Evolutionary conservation across 2,329 filamentous ascomycete species (phyloP).

Genomic region (Talaromyces albobiverticillius): DNA sequence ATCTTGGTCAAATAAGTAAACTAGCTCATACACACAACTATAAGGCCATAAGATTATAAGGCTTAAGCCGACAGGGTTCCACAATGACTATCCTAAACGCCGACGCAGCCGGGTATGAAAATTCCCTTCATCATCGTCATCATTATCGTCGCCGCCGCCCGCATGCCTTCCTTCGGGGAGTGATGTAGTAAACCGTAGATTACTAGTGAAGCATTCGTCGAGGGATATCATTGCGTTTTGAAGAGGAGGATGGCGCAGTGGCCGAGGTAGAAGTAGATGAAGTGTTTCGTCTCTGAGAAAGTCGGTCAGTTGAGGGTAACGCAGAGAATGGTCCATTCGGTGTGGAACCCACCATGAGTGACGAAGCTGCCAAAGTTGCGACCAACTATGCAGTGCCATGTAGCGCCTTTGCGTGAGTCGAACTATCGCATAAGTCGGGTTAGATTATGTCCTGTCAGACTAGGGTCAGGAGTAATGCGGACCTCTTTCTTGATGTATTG

Average conservation of each 20-base stretch:
- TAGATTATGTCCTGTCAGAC: conserved; percentile 8
- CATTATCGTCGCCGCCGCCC: neutral
- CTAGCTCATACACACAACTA: conserved; percentile 3
- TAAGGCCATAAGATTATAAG: neutral
- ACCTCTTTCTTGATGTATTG: conserved; percentile 95
- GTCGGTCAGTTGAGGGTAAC: neutral
- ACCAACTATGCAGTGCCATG: conserved; percentile 99
- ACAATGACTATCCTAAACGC: conserved; percentile 5
- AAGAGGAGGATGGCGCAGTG: conserved; percentile 98
- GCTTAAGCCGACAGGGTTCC: neutral
- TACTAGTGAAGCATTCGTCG: neutral
- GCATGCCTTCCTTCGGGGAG: neutral
- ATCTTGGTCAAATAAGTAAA: conserved; percentile 3
- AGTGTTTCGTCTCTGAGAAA: conserved; percentile 88
- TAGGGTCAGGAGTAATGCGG: conserved; percentile 27
- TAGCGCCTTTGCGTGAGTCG: conserved; percentile 92
- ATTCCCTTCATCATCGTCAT: neutral
- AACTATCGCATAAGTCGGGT: conserved; percentile 60
- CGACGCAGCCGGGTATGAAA: neutral
- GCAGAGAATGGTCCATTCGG: no score
- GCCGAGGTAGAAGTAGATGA: conserved; percentile 99
- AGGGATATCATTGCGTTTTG: conserved; percentile 77
- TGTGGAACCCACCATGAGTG: conserved; percentile 71
- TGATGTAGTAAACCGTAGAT: neutral
- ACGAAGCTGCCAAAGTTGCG: conserved; percentile 99